Base-by-base conservation (phyloP, 495 filamentous ascomycete species). In the Bryoglossum gracile region DNA sequence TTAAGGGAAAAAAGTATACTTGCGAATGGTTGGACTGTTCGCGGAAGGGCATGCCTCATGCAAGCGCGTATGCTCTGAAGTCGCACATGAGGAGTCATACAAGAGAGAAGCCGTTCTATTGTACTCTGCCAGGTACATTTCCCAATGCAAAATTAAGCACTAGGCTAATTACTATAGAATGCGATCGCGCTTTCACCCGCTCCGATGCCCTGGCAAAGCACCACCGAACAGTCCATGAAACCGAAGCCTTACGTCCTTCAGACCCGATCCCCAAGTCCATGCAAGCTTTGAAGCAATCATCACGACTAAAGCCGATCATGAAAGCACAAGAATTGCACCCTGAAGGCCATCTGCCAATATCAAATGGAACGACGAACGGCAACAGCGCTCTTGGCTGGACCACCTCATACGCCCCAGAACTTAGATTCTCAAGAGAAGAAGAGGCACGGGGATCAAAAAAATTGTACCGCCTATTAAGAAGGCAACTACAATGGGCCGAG, bases 61-160 rank as follows among this genome's bases (percentile, higher is more conserved):
- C 91, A 4, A 94, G 87, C 58, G 94, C 86, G 9, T 98, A 98
- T 68, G 92, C 92, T 11, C 69, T 98, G 51, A 85, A 89, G 61
- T 92, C 94, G 19, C 92, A 98, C 66, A 96, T 97, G 89, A 68
- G 92, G 62, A 95, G 88, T 61, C 92, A 98, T 68, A 98, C 92
- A 1, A 80, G 89, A 63, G 94, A 98, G 70, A 98, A 98, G 66
- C 92, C 92, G 0, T 98, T 97, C 59, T 97, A 94, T 65, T 98
- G 92, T 65, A 83, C 84, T 11, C 66, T 98, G 18, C 92, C 92
- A 33, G 92, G 92, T 95, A 76, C 48, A 46, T 51, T 14, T 33
- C 19, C 21, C 19, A n/a, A n/a, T 32, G 14, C 25, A 32, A 3
- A 10, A 36, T 19, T 14, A 19, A 3, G 2, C 4, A 46, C 13